Conservation (phyloP, 148 eudicot genomes). For the Polygonum aviculare region DNA sequence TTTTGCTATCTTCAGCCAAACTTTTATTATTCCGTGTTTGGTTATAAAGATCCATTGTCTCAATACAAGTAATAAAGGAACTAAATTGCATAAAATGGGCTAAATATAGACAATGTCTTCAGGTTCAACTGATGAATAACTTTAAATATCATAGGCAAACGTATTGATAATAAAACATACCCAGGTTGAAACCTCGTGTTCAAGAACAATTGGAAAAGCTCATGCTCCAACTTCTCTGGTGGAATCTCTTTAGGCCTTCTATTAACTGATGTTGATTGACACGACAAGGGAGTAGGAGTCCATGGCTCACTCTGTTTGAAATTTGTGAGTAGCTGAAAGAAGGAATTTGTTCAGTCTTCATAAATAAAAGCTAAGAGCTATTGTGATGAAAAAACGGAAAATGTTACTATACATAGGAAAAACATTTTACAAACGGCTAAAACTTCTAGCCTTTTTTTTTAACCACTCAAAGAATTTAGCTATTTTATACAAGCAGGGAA, state of each 20-base stretch:
- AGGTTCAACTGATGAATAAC: not conserved
- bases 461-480: not conserved
- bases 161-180: conserved; percentile 16
- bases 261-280: conserved; percentile 17
- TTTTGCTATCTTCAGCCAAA: not conserved
- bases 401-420: not conserved
- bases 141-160: not conserved
- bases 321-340: conserved; percentile 12
- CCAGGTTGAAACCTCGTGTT: conserved; percentile 29
- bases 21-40: not conserved
- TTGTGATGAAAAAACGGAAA: not conserved
- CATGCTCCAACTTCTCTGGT: conserved; percentile 33
- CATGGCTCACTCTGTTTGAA: conserved; percentile 27
- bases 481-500: not conserved
- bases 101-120: not conserved
- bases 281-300: conserved; percentile 21
- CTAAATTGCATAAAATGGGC: not conserved
- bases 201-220: conserved; percentile 32
- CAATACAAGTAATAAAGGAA: not conserved
- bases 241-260: conserved; percentile 34
- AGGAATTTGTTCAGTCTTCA: conserved; percentile 1
- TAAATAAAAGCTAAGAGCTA: not conserved
- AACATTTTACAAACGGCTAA: not conserved
- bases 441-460: not conserved
- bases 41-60: not conserved